These are phyloP conservation scores for Candida chilensis DNA, from an alignment of 805 yeast species.

Conservation along the genomic window DNA sequence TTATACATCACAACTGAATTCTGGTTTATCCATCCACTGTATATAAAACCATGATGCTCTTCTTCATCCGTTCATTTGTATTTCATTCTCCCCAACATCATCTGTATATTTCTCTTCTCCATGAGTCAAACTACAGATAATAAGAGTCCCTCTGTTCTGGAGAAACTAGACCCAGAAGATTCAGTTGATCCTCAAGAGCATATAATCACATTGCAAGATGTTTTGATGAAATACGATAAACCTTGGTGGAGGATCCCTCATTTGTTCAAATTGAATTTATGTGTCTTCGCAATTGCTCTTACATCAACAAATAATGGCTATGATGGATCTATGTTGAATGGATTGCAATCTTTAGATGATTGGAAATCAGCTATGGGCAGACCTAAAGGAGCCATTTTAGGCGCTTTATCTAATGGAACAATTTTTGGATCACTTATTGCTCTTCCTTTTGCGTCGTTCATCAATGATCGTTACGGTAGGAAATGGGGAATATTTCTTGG, in stretches of 20 bases:
- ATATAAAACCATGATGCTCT: too few relatives aligned
- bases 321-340: slow-evolving; percentile 41
- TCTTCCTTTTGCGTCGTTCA: slow-evolving; percentile 9
- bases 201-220: too few relatives aligned
- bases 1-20: too few relatives aligned
- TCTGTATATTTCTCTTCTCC: too few relatives aligned
- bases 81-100: too few relatives aligned
- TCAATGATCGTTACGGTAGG: slow-evolving; percentile 20
- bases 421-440: slow-evolving; percentile 28
- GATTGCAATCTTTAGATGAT: slow-evolving; percentile 31
- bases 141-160: too few relatives aligned
- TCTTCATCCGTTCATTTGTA: too few relatives aligned
- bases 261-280: slow-evolving; percentile 22
- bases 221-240: slow-evolving; percentile 16
- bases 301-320: slow-evolving; percentile 37
- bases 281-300: slow-evolving; percentile 29
- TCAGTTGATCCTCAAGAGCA: too few relatives aligned
- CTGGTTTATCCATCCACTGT: too few relatives aligned
- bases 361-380: slow-evolving; percentile 30
- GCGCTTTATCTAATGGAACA: slow-evolving; percentile 31
- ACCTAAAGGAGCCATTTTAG: slow-evolving; percentile 27
- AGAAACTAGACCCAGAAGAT: too few relatives aligned
- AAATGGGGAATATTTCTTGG: slow-evolving; percentile 14
- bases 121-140: too few relatives aligned
- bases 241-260: slow-evolving; percentile 26